A percentile compares a stretch with the other conserved stretches of the same genome.
phyloP scores from a whole-genome alignment of 1,139 yeast genomes.

The Suhomyces kunorum region DNA sequence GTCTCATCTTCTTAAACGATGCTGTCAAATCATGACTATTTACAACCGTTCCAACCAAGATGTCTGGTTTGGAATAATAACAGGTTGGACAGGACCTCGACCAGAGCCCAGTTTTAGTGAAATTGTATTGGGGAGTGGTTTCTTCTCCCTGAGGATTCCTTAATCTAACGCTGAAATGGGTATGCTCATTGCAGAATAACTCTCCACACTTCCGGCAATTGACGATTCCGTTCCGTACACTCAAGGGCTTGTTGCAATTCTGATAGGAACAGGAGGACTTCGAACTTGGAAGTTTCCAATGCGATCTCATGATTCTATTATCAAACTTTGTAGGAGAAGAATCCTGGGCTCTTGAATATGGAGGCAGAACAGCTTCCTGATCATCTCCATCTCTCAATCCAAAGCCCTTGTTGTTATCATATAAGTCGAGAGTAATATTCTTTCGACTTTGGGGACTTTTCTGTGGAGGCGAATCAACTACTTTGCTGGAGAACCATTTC shows the following conservation, averaged over 20 bases:
- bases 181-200: slow-evolving; percentile 67
- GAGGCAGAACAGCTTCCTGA: neutral
- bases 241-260: slow-evolving; percentile 43
- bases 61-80: slow-evolving; percentile 57
- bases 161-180: slow-evolving; percentile 51
- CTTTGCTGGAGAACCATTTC: slow-evolving; percentile 25
- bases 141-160: slow-evolving; percentile 37
- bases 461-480: slow-evolving; percentile 9
- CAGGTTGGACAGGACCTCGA: slow-evolving; percentile 69
- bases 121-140: slow-evolving; percentile 34
- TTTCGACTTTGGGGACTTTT: slow-evolving; percentile 22
- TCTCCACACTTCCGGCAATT: slow-evolving; percentile 75
- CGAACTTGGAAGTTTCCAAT: slow-evolving; percentile 61
- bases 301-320: slow-evolving; percentile 47
- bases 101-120: slow-evolving; percentile 56
- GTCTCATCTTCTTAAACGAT: slow-evolving; percentile 45
- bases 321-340: slow-evolving; percentile 10
- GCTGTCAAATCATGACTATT: slow-evolving; percentile 45
- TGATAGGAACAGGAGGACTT: slow-evolving; percentile 32
- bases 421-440: slow-evolving; percentile 34
- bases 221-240: slow-evolving; percentile 51
- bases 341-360: neutral
- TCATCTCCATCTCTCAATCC: slow-evolving; percentile 23
- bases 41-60: slow-evolving; percentile 44
- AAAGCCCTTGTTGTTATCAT: slow-evolving; percentile 39